These are phyloP conservation scores for Salix caprea DNA, from an alignment of 345 rosid species.

Conservation along the genomic window DNA sequence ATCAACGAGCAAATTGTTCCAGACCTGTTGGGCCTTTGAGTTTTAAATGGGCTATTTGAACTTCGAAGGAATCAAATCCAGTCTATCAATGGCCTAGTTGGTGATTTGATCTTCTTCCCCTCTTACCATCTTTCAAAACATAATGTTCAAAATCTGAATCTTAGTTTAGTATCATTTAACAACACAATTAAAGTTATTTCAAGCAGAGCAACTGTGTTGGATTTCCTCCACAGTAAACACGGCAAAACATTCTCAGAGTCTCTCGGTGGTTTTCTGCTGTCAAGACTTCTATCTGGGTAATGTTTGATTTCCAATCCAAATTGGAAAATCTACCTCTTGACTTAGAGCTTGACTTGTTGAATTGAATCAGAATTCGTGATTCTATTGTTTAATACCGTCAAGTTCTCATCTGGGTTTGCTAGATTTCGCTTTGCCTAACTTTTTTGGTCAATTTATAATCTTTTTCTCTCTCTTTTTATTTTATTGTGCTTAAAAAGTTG, in stretches of 20 bases:
- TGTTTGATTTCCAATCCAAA: slow-evolving; percentile 7
- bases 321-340: slow-evolving; percentile 4
- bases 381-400: slow-evolving; percentile 7
- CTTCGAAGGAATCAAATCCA: background rate
- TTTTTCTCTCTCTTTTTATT: background rate
- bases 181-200: background rate
- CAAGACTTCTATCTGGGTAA: slow-evolving; percentile 10
- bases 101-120: background rate
- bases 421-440: slow-evolving; percentile 5
- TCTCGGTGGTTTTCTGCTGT: background rate
- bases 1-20: too few species aligned
- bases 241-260: background rate
- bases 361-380: slow-evolving; percentile 25
- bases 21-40: background rate
- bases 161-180: background rate
- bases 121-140: background rate
- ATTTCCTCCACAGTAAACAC: background rate
- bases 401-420: slow-evolving; percentile 37
- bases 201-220: background rate
- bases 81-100: background rate
- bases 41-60: background rate
- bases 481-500: background rate
- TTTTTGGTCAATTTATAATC: background rate
- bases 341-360: background rate
- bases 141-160: background rate